Base-by-base conservation (phyloP, 2,329 filamentous ascomycete genomes). In the Microdochium bolleyi region DNA sequence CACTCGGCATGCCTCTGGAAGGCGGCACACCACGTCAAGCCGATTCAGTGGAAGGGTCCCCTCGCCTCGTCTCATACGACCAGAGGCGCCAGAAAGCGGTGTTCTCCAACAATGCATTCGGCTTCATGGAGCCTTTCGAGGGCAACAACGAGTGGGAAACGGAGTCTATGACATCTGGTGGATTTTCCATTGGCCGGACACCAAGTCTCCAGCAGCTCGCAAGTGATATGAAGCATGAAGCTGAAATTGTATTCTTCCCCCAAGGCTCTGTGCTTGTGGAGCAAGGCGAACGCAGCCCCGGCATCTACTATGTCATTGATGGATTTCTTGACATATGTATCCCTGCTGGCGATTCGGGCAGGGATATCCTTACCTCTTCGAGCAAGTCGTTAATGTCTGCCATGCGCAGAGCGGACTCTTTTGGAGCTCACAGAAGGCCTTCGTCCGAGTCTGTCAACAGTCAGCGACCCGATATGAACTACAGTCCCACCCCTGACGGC, bases 241-340 rank as follows among this genome's bases (percentile, higher is more conserved):
- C 97, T 2, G 94, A 99, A 64, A 96, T 99, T 58, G 94, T 99
- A 5, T 97, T 89, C 72, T 99, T 99, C 59, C 92, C 92, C 0
- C 89, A 97, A 67, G 92, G 89, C 2, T 92, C 94, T 1, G 88
- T 99, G 1, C 78, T 99, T 16, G 92, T 99, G 0, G 94, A 99
- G 64, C 92, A 97, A 71, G 92, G 94, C 10, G 94, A 99, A 67
- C 82, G 94, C n/a, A 96, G 95, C 60, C 94, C 94, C 0, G 94
- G 94, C 0, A 69, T 99, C 1, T 99, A 99, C 71, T 99, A 99
- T 69, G 92, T 99, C 2, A 88, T 99, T 50, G 94, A 99, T 66
- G 94, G 94, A 0, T 99, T 99, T 62, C 73, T 99, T 34, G 94
- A 99, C 62, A 92, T 97, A 46, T 91, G 90, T 56, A 86, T 95